Base-by-base conservation (phyloP, 2,329 filamentous ascomycete species). In the Clonostachys sp. region DNA sequence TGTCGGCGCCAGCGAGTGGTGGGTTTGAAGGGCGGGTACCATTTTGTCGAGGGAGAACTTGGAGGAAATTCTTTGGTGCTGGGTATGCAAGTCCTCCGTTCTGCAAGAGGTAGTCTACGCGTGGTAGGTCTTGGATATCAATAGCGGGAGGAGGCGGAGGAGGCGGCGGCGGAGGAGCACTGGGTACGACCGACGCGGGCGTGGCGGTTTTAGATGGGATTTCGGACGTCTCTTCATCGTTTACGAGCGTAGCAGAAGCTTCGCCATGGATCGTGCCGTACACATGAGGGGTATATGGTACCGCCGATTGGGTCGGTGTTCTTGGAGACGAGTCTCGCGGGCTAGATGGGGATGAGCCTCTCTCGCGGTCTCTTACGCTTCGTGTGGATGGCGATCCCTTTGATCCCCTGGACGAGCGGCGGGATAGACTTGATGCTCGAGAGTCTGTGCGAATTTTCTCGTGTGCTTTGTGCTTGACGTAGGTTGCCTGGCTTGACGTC, bases 51-150 rank as follows among this genome's bases (percentile, higher is more conserved):
- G 81, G 85, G 48, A 81, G 71, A 41, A 75, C 84, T 38, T 83
- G 77, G 8, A 96, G 71, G 45, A 96, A 81, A 50, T 83, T 82
- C 56, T 85, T 88, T 1, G 91, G 83, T 1, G 94, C 79, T 1
- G 83, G 74, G 41, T 86, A 78, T 18, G 83, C 66, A 16, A 97
- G 70, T 1, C 92, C 92, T 38, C 92, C 92, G 63, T 96, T 86
- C 57, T 94, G 89, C 47, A 96, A 77, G 16, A 97, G 74, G 62
- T 97, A 97, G 62, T 97, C 92, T 16, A 97, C 91, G 51, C 89
- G 81, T 1, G 92, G 92, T 12, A 84, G 78, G 39, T 90, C 83
- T 41, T 85, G 75, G 45, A 84, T 71, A 55, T 83, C 79, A 9
- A 90, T 80, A 1, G 87, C 84, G 1, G 89, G 86, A 3, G 87